These are phyloP conservation scores for Neckera pumila DNA, from an alignment of 225 moss, liverwort and hornwort genomes.

Conservation along the genomic window DNA sequence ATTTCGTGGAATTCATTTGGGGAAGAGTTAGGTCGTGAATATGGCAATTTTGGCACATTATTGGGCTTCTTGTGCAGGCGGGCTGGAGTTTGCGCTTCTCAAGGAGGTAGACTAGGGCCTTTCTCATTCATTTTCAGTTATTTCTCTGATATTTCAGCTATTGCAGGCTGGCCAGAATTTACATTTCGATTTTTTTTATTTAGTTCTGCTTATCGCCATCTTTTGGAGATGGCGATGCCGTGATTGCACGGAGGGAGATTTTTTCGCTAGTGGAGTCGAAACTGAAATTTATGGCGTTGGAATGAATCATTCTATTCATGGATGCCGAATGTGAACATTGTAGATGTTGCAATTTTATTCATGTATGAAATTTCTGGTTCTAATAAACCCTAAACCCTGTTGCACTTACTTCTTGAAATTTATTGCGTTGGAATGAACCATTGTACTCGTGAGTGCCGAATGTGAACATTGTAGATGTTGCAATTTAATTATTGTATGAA, in stretches of 20 bases:
- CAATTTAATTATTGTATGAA: background rate
- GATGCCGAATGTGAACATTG: background rate
- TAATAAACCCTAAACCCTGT: background rate
- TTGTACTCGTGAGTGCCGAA: background rate
- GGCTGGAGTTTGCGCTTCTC: conserved; percentile 51
- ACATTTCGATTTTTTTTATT: background rate
- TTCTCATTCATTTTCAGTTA: background rate
- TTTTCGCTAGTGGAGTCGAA: background rate
- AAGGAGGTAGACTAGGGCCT: conserved; percentile 25
- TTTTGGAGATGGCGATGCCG: background rate
- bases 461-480: background rate
- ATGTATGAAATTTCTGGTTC: background rate
- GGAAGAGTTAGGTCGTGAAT: background rate
- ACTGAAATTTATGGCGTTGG: background rate
- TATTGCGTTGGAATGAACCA: background rate
- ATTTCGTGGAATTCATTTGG: background rate
- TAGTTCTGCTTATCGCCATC: background rate
- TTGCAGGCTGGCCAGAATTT: background rate
- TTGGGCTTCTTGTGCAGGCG: conserved; percentile 78
- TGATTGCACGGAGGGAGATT: background rate
- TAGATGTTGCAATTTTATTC: background rate
- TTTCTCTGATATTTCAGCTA: background rate
- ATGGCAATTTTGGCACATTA: conserved; percentile 41
- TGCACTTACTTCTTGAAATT: background rate
- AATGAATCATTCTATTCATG: background rate